phyloP scores from a whole-genome alignment of 371 early-diverging fungal species.

The Saksenaea oblongispora region DNA sequence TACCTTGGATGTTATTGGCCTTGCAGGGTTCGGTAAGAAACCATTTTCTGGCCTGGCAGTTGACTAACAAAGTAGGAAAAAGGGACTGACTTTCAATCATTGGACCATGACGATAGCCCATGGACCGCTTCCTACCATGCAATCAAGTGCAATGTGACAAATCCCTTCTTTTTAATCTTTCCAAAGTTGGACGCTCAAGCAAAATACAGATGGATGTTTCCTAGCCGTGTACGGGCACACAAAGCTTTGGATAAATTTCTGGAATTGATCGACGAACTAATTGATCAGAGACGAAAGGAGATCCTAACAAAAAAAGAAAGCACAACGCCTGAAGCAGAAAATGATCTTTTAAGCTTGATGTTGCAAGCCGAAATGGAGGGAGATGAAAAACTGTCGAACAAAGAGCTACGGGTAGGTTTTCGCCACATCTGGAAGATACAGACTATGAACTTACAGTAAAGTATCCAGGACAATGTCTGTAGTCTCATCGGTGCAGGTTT shows the following conservation, averaged over 20 bases:
- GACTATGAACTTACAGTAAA: background rate
- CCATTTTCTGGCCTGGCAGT: background rate
- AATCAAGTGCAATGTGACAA: slow-evolving; percentile 8
- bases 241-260: slow-evolving; percentile 21
- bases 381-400: slow-evolving; percentile 22
- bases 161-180: slow-evolving; percentile 45
- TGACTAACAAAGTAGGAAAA: background rate
- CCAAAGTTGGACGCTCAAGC: slow-evolving; percentile 39
- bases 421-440: background rate
- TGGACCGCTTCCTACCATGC: slow-evolving; percentile 17
- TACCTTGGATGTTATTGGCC: background rate
- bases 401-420: slow-evolving; percentile 30
- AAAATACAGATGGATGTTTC: slow-evolving; percentile 19
- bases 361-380: slow-evolving; percentile 25
- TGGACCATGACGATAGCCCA: slow-evolving; percentile 3
- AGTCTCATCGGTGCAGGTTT: slow-evolving; percentile 38
- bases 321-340: slow-evolving; percentile 23
- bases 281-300: slow-evolving; percentile 31
- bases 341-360: slow-evolving; percentile 51
- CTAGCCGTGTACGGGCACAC: slow-evolving; percentile 31
- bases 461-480: slow-evolving; percentile 18
- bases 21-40: slow-evolving; percentile 3
- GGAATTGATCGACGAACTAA: slow-evolving; percentile 33
- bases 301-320: slow-evolving; percentile 15
- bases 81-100: slow-evolving; percentile 24